Conservation (phyloP, 306 rosid species). For the Notholithocarpus densiflorus region DNA sequence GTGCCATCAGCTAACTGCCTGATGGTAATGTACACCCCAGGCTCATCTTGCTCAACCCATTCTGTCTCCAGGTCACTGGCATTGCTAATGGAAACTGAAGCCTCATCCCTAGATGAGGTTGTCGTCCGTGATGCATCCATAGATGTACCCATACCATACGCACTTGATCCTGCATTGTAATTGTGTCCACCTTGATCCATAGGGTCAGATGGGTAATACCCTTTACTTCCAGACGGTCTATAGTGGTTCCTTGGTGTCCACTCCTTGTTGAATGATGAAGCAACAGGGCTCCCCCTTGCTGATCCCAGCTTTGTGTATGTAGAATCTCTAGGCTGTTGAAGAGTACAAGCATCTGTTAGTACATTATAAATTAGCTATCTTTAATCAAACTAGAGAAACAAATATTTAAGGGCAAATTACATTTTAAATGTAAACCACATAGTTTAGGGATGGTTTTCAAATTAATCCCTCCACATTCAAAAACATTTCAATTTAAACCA, state of each 20-base stretch:
- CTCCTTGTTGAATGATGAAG: constrained; percentile 34
- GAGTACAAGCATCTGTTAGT: constrained; percentile 19
- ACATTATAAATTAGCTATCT: neutral
- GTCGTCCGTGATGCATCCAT: constrained; percentile 74
- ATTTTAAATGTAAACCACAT: neutral
- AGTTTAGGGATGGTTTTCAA: no score
- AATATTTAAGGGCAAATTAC: neutral
- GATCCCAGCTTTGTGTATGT: constrained; percentile 48
- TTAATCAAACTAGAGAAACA: neutral
- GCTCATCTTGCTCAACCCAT: constrained; percentile 87
- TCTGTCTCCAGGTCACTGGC: constrained; percentile 72
- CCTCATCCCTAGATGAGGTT: constrained; percentile 75
- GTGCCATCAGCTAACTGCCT: constrained; percentile 74
- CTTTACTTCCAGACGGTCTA: constrained; percentile 50
- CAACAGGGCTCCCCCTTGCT: constrained; percentile 57
- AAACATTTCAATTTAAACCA: no score
- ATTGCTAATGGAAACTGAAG: constrained; percentile 66
- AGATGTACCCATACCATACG: constrained; percentile 21
- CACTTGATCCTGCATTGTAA: constrained; percentile 36
- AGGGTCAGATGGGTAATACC: constrained; percentile 41
- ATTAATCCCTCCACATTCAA: no score
- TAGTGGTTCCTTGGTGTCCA: constrained; percentile 49
- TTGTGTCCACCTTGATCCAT: constrained; percentile 42
- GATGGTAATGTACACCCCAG: constrained; percentile 84
- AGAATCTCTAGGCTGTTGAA: constrained; percentile 55